Evolutionary conservation across 1,284 basidiomycete genomes (phyloP), one percentile per base, ranked within the genome.

Genomic region (Heterobasidion occidentale): DNA sequence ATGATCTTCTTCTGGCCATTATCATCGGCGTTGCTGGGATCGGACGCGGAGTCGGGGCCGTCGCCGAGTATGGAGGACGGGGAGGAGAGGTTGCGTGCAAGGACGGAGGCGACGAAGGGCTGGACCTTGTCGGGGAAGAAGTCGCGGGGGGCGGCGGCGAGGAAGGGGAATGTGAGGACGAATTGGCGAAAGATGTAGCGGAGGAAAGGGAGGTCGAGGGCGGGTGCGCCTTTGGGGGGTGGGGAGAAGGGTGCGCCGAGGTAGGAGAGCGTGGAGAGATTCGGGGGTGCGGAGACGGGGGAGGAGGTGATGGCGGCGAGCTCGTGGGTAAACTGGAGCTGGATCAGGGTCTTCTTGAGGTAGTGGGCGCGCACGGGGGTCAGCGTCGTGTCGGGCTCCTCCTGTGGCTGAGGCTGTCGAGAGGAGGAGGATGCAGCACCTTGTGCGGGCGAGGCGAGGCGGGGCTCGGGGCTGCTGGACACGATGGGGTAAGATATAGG

Each of bases 71-170:
- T 71, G 14, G 84, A 80, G 0, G 81, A 78, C 0, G 86, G 71
- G 27, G 27, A 27, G n/a, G 84, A 79, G 47, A 94, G 75, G 66
- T 92, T 91, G 54, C 89, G 80, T 1, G 89, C 77, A 12, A 97
- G 75, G 62, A 94, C 80, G 36, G 88, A 90, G 20, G 85, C 83
- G 56, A 94, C 78, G 70, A 97, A 97, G 0, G 94, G 94, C 72
- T 97, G 94, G 1, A 98, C 80, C 70, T 98, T 98, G 60, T 86
- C 83, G 0, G 89, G 85, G 73, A 94, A 98, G 73, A 98, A 97
- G 62, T 90, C 81, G 62, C 87, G 83, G 0, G 92, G 92, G 0
- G 92, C 92, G 1, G 87, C 75, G 50, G 85, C 82, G 67, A 98
- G 84, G 75, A 98, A 96, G 11, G 94, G 94, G 68, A 98, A 98